Base-by-base conservation (phyloP, 164 flowering plant genomes). In the Chimonanthus salicifolius region DNA sequence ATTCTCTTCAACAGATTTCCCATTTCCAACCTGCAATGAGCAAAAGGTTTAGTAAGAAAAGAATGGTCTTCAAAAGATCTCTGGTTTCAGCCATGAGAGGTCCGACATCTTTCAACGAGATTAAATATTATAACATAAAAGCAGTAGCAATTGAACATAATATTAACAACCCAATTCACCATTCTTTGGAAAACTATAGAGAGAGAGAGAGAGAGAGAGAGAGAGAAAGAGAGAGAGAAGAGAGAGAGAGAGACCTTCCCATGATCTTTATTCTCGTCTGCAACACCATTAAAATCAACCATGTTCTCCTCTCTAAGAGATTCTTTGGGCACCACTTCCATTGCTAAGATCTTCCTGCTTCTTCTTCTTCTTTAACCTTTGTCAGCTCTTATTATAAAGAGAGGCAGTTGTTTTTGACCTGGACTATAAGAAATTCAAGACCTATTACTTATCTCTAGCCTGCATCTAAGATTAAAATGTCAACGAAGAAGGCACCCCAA, bases 261-360 rank as follows among this genome's bases (percentile, higher is more conserved):
- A 58, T 2, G 4, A 43, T 68, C 73, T 50, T 58, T 44, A 50
- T 15, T 33, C 10, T 50, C 69, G 2, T 74, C 74, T 7, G 74
- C 68, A 65, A 60, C 76, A 49, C 15, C 71, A 74, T 33, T 62
- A 44, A 58, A 62, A n/a, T 60, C 51, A 47, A 8, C 60, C 63
- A 67, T 72, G 72, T 76, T 82, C 67, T 77, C 80, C 66, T 77
- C 80, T 62, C 62, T 77, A 72, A 49, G 68, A 74, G 79, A 74
- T 76, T 70, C 71, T 62, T 72, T 74, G 60, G n/a, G n/a, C 58
- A 73, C 5, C 16, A 70, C 69, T 33, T 80, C 83, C 83, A 80
- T 80, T 7, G 48, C 66, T 33, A 51, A 46, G 64, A 60, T 47
- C 74, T 20, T 5, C 8, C n/a, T n/a, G n/a, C n/a, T 43, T 11